phyloP scores from a whole-genome alignment of 1,284 basidiomycete species.

The Boletus sp. region DNA sequence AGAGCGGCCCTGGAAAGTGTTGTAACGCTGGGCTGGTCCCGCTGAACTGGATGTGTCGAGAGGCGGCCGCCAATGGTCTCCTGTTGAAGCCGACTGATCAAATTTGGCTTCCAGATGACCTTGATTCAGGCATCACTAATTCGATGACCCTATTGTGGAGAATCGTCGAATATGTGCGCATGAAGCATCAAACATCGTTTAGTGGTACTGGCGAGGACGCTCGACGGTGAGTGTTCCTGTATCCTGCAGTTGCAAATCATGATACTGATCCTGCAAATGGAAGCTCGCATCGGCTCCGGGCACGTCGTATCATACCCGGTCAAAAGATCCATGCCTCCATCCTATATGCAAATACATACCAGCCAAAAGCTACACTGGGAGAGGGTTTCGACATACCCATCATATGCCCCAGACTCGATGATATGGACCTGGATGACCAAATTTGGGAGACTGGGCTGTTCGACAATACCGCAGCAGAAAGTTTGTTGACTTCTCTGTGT shows the following conservation, averaged over 20 bases:
- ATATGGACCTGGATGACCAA: not conserved
- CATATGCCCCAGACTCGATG: constrained; percentile 11
- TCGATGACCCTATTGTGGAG: constrained; percentile 30
- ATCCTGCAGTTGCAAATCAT: not conserved
- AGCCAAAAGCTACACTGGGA: constrained; percentile 30
- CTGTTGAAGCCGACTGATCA: constrained; percentile 25
- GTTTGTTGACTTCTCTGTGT: constrained; percentile 19
- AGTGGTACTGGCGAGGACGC: constrained; percentile 16
- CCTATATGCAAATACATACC: constrained; percentile 32
- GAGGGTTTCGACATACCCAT: constrained; percentile 32
- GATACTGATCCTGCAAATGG: constrained; percentile 1
- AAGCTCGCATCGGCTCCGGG: constrained; percentile 25
- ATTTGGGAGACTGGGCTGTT: constrained; percentile 36
- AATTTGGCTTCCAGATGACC: constrained; percentile 32
- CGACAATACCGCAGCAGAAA: constrained; percentile 26
- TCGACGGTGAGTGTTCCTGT: constrained; percentile 18
- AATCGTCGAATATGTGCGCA: constrained; percentile 30
- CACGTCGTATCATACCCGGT: constrained; percentile 36
- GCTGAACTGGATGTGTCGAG: constrained; percentile 35
- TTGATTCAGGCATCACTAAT: constrained; percentile 26
- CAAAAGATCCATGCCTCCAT: constrained; percentile 38
- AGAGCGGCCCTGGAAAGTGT: constrained; percentile 17
- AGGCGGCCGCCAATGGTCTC: constrained; percentile 28
- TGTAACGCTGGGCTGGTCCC: constrained; percentile 31
- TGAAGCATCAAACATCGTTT: constrained; percentile 33